Conservation (phyloP, 495 filamentous ascomycete genomes). For the Penicillium taxi region DNA sequence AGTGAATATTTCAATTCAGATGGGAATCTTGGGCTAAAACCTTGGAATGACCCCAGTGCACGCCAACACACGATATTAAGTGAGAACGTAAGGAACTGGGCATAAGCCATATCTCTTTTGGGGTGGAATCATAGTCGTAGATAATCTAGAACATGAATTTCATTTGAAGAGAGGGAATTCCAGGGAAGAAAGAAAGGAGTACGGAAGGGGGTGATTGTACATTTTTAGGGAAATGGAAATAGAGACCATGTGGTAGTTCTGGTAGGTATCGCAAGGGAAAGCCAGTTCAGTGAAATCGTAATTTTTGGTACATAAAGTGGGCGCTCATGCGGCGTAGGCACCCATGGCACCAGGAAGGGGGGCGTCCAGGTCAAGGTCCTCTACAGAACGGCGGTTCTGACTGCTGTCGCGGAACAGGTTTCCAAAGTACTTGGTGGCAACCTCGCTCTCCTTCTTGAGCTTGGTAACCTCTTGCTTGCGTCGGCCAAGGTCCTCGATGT, state of each 20-base stretch:
- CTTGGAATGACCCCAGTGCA: constrained; percentile 14
- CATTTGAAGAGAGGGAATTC: constrained; percentile 11
- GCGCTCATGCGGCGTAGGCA: constrained; percentile 16
- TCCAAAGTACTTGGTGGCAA: constrained; percentile 76
- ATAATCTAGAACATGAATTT: neutral
- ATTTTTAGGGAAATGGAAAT: constrained; percentile 5
- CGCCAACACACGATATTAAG: constrained; percentile 16
- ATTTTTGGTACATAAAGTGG: constrained; percentile 14
- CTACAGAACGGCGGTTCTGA: constrained; percentile 63
- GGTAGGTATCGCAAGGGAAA: neutral
- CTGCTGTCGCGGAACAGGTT: constrained; percentile 73
- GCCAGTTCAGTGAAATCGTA: constrained; percentile 3
- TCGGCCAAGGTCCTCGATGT: constrained; percentile 68
- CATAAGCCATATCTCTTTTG: neutral
- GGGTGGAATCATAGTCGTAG: neutral
- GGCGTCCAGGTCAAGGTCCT: constrained; percentile 72
- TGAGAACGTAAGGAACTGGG: constrained; percentile 1
- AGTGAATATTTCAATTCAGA: constrained; percentile 14
- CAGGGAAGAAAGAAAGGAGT: constrained; percentile 1
- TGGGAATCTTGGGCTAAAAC: constrained; percentile 22
- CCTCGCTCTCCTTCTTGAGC: constrained; percentile 63
- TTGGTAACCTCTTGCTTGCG: constrained; percentile 74
- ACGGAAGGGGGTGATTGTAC: constrained; percentile 7
- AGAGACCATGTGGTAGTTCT: too few relatives aligned
- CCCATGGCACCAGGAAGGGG: constrained; percentile 37